Evolutionary conservation across 768 basidiomycete species (phyloP), one percentile per base, ranked within the genome.

Genomic region (Lactarius hengduanensis): DNA sequence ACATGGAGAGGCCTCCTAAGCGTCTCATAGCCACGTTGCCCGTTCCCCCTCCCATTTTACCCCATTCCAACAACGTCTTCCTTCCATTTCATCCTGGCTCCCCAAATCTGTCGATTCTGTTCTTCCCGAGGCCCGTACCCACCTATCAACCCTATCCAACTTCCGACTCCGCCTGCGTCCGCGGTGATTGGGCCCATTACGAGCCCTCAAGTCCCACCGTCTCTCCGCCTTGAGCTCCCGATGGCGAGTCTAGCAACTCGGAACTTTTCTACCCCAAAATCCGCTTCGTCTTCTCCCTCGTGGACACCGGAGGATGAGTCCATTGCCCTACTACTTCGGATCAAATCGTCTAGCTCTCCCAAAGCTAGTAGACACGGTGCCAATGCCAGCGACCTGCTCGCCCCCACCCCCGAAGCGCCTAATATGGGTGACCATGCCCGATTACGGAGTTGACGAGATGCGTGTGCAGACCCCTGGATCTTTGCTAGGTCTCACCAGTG

Each of bases 231-330:
- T 18, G 70, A 71, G 30, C 68, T 71, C 36, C 68, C 64, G 15
- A 59, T 65, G 26, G 64, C 69, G 5, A 68, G 60, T 40, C 20
- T 64, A 38, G 36, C 59, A 15, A 2, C 45, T 36, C 58, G 59
- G 36, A 56, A 32, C 38, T 2, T 13, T 8, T 38, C 59, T 4
- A 1, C 34, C 45, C 30, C 53, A 8, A 40, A 65, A 38, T 40
- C 61, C 3, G 8, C 59, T 30, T 41, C 59, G 7, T 34, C 63
- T 13, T 69, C 70, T 26, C 68, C 68, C 8, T 57, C 70, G 28
- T 71, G 70, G 70, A 69, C 70, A 34, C 68, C 68, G 4, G 70
- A 71, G 56, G 70, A 71, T 15, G 70, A 71, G 55, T 69, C 68
- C 2, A 36, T 61, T 16, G 70, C 70, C 5, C 53, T 71, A n/a